Percentiles rank a stretch among this genome's conserved stretches.
Evolutionary conservation across 2,329 filamentous ascomycete species (phyloP).

Genomic region (Colletotrichum higginsianum): DNA sequence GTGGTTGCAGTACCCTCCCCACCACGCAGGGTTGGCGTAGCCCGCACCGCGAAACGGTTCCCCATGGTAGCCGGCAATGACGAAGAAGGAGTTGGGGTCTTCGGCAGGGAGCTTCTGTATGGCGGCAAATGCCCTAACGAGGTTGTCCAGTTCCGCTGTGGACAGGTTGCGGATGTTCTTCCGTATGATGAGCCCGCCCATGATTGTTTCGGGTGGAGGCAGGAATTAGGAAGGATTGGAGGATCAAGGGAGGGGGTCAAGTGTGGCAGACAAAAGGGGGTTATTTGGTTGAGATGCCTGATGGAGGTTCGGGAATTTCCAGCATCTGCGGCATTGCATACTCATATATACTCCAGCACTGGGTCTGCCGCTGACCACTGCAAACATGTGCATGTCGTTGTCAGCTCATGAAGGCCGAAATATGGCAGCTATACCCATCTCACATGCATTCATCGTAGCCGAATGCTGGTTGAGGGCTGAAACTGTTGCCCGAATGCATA

Average conservation of each 20-base stretch:
- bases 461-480: not conserved
- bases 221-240: rapidly evolving
- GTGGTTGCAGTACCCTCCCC: constrained; percentile 52
- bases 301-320: too few relatives aligned
- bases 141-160: constrained; percentile 13
- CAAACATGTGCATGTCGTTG: not conserved
- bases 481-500: not conserved
- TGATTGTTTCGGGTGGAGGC: not conserved
- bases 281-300: not conserved
- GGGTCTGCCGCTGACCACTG: not conserved
- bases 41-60: constrained; percentile 47
- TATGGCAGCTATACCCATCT: too few relatives aligned
- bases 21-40: constrained; percentile 44
- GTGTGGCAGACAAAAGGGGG: not conserved
- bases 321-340: not conserved
- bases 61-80: constrained; percentile 48
- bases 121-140: constrained; percentile 17
- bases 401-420: not conserved
- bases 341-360: not conserved
- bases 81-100: constrained; percentile 47
- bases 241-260: not conserved
- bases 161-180: constrained; percentile 17
- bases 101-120: constrained; percentile 23
- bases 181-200: constrained; percentile 6
- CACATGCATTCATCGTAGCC: not conserved